Percentiles rank a stretch among this genome's conserved stretches.
These are phyloP conservation scores for Leccinum obscurum DNA, from an alignment of 768 basidiomycete genomes.

Conservation along the genomic window DNA sequence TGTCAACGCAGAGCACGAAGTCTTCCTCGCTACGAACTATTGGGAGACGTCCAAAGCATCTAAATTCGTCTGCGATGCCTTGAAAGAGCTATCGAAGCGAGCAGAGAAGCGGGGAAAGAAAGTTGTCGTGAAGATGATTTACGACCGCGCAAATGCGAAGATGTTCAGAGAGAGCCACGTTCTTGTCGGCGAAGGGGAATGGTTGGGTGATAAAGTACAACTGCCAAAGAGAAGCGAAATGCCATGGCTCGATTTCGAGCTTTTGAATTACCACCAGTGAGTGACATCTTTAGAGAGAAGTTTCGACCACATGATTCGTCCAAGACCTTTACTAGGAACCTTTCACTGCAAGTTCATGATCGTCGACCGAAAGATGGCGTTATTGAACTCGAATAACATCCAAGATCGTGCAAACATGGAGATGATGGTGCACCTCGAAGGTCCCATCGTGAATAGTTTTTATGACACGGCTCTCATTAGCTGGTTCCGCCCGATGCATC, in stretches of 20 bases:
- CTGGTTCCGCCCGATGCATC: constrained; percentile 52
- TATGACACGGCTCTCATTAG: constrained; percentile 69
- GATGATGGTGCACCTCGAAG: constrained; percentile 72
- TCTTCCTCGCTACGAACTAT: constrained; percentile 69
- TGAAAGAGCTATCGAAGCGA: constrained; percentile 51
- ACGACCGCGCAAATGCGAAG: constrained; percentile 63
- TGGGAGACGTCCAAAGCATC: constrained; percentile 55
- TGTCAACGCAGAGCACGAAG: constrained; percentile 58
- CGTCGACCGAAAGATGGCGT: constrained; percentile 64
- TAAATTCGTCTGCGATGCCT: constrained; percentile 48
- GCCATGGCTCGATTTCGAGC: constrained; percentile 58
- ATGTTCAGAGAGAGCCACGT: constrained; percentile 49
- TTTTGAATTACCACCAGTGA: constrained; percentile 53
- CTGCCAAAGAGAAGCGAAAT: constrained; percentile 57
- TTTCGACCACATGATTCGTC: not conserved
- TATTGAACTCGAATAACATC: constrained; percentile 69
- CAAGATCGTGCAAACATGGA: constrained; percentile 55
- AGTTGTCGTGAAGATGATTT: constrained; percentile 66
- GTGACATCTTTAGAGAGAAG: not conserved
- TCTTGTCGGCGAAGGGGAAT: constrained; percentile 45
- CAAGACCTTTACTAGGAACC: constrained; percentile 56
- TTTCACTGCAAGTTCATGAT: constrained; percentile 74
- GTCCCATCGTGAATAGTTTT: constrained; percentile 65
- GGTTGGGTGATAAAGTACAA: constrained; percentile 45
- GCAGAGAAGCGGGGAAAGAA: constrained; percentile 45